Base-by-base conservation (phyloP, 2,329 filamentous ascomycete species). In the Basipetospora chlamydospora region DNA sequence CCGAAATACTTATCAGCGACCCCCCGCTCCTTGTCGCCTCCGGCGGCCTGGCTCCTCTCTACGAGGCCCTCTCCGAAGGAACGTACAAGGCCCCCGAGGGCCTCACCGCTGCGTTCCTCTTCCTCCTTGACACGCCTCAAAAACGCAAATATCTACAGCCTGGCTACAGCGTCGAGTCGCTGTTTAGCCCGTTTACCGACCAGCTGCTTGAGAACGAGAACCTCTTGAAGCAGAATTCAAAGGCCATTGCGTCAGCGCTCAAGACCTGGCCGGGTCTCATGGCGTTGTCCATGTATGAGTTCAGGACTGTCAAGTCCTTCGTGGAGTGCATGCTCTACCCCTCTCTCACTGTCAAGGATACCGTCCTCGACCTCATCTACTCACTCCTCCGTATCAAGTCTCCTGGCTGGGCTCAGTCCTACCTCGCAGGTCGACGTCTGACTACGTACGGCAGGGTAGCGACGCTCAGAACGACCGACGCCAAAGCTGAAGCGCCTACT, bases 361-460 rank as follows among this genome's bases (percentile, higher is more conserved):
- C 87, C 1, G 76, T 95, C 13, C 67, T 98, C 42, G 90, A 98
- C 53, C 63, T 98, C 10, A 59, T 98, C 13, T 95, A 92, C 49
- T 67, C 68, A 1, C 54, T 79, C 3, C 58, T 98, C 35, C 77
- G 88, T 25, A 95, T 98, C 51, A 96, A 96, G 47, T 80, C 87
- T 40, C 77, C 90, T 29, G 78, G 86, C 7, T 98, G 90, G 90
- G 92, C 90, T 6, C 87, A 85, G 0, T 92, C 88, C 0, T 98
- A 94, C 53, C 70, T 98, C 32, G 90, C 92, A 25, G 92, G 90
- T 6, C 74, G 90, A 44, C 71, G 92, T 41, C 64, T 98, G 32
- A 98, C 92, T 1, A 98, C 90, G 0, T 98, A 98, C 54, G 88
- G 87, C n/a, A 73, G 92, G 47, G 87, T 96, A 26, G 77, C 85